A percentile compares a stretch with the other conserved stretches of the same genome.
Conservation (phyloP, 148 eudicot species). For the Rhododendron kiyosumense region DNA sequence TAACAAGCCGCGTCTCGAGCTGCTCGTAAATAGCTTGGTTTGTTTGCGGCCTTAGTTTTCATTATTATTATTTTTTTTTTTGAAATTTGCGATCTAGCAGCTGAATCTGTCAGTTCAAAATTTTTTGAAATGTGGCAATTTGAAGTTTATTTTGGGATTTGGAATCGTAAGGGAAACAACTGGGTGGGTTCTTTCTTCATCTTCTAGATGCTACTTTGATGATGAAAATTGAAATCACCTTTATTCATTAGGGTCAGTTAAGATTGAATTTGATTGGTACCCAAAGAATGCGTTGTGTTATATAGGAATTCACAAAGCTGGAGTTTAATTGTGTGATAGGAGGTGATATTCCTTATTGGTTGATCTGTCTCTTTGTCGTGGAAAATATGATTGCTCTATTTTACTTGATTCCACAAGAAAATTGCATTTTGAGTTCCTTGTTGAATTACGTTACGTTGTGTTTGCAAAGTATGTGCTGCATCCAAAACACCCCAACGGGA, state of each 20-base stretch:
- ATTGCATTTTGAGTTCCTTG: not conserved
- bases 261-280: conserved; percentile 1
- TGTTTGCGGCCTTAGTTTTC: no score
- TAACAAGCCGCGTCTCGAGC: not conserved
- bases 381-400: not conserved
- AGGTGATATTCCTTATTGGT: not conserved
- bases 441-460: not conserved
- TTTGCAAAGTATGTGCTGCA: not conserved
- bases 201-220: not conserved
- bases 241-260: not conserved
- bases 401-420: not conserved
- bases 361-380: not conserved
- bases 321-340: not conserved
- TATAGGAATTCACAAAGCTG: not conserved
- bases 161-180: not conserved
- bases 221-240: not conserved
- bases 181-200: not conserved
- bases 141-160: not conserved
- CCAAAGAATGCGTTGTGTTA: not conserved
- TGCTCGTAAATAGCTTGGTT: not conserved
- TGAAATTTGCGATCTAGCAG: not conserved
- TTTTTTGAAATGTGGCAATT: not conserved
- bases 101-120: not conserved
- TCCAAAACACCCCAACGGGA: not conserved
- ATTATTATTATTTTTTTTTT: no score